Evolutionary conservation across 805 yeast species (phyloP).

Genomic region (Wickerhamomyces strasburgensis): DNA sequence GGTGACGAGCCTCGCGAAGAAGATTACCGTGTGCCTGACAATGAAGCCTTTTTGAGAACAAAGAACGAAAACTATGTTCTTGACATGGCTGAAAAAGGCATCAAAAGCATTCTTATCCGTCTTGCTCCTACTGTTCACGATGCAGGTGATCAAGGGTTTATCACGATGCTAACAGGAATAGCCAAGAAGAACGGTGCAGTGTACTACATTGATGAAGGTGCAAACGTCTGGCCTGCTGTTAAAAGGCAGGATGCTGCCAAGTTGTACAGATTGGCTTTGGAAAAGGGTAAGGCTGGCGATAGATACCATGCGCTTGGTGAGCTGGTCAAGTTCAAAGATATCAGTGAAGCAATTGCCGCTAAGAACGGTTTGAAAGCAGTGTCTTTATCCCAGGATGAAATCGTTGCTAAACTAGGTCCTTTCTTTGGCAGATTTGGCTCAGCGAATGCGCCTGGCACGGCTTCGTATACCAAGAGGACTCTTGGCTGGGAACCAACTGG

Average conservation of each 20-base stretch:
- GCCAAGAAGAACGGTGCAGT: slow-evolving; percentile 29
- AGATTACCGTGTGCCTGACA: neutral
- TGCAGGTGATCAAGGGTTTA: slow-evolving; percentile 25
- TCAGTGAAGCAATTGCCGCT: no score
- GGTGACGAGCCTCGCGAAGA: slow-evolving; percentile 10
- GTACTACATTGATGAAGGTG: slow-evolving; percentile 32
- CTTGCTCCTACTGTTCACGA: slow-evolving; percentile 34
- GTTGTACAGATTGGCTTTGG: slow-evolving; percentile 25
- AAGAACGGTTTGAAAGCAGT: no score
- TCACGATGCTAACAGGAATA: slow-evolving; percentile 21
- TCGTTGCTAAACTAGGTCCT: no score
- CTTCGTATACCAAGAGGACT: no score
- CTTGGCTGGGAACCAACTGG: no score
- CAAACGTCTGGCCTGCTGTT: slow-evolving; percentile 29
- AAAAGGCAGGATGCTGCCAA: slow-evolving; percentile 30
- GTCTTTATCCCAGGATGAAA: no score
- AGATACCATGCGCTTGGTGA: slow-evolving; percentile 26
- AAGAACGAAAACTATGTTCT: slow-evolving; percentile 15
- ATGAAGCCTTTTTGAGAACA: slow-evolving; percentile 8
- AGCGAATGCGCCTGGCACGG: no score
- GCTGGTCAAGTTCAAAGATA: slow-evolving; percentile 18
- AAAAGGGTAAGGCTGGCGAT: slow-evolving; percentile 25
- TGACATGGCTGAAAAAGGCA: slow-evolving; percentile 22
- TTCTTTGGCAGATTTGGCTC: no score
- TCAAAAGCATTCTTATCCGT: slow-evolving; percentile 23